These are phyloP conservation scores for Jamesozyma rosinii DNA, from an alignment of 805 yeast genomes.

Conservation along the genomic window DNA sequence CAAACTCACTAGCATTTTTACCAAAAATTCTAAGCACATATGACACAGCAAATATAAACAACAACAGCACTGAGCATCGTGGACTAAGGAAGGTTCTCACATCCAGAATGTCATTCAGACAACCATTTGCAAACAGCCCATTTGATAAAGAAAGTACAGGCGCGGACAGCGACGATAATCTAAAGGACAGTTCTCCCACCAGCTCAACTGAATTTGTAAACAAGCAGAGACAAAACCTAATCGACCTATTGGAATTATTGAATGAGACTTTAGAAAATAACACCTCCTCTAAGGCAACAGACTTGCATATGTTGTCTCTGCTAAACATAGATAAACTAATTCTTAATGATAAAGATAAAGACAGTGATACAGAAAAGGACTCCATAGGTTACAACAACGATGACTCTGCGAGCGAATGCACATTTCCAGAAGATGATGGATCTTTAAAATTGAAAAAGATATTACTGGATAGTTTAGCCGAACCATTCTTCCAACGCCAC, in stretches of 20 bases:
- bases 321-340: conserved; percentile 27
- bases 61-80: neutral
- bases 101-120: conserved; percentile 3
- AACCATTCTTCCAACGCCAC: conserved; percentile 28
- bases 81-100: neutral
- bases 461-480: conserved; percentile 28
- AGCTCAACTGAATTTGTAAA: conserved; percentile 10
- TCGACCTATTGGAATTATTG: conserved; percentile 21
- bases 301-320: conserved; percentile 28
- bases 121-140: conserved; percentile 1
- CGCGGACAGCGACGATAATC: neutral
- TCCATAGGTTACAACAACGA: neutral
- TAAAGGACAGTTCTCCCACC: neutral
- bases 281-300: conserved; percentile 22
- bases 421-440: conserved; percentile 1
- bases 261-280: conserved; percentile 29
- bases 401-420: conserved; percentile 3
- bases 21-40: conserved; percentile 9
- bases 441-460: conserved; percentile 18
- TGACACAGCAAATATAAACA: neutral
- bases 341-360: conserved; percentile 14
- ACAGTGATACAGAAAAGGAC: conserved; percentile 1
- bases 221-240: conserved; percentile 24
- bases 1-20: conserved; percentile 16
- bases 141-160: neutral